phyloP scores from a whole-genome alignment of 768 basidiomycete species.

The Xerocomus potaroensis region DNA sequence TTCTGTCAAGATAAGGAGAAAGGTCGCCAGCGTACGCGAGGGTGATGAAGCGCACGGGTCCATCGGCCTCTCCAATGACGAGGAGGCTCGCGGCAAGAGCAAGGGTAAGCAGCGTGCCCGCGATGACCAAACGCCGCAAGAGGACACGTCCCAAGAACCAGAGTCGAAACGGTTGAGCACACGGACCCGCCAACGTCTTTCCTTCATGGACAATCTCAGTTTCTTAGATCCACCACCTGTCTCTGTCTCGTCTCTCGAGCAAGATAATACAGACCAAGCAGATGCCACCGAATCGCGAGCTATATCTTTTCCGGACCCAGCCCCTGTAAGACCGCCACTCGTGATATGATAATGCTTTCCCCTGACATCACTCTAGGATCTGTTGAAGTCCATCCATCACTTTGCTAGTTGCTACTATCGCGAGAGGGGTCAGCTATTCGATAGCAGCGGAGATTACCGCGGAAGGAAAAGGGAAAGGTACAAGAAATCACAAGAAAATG shows the following conservation, averaged over 20 bases:
- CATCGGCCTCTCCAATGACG: slow-evolving; percentile 21
- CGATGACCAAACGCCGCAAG: slow-evolving; percentile 8
- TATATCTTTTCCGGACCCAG: slow-evolving; percentile 36
- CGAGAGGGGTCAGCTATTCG: slow-evolving; percentile 54
- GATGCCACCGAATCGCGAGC: slow-evolving; percentile 6
- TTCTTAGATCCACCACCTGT: slow-evolving; percentile 44
- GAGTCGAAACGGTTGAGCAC: slow-evolving; percentile 13
- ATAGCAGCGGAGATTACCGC: slow-evolving; percentile 46
- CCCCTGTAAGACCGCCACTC: slow-evolving; percentile 42
- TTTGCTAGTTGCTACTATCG: slow-evolving; percentile 55
- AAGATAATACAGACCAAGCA: slow-evolving; percentile 2
- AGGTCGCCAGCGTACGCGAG: slow-evolving; percentile 9
- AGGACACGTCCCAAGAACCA: slow-evolving; percentile 9
- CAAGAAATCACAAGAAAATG: slow-evolving; percentile 10
- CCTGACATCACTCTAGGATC: slow-evolving; percentile 37
- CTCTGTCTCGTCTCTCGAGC: slow-evolving; percentile 8
- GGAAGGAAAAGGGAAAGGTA: slow-evolving; percentile 36
- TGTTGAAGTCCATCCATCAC: slow-evolving; percentile 50
- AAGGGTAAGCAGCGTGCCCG: slow-evolving; percentile 26
- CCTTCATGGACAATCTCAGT: slow-evolving; percentile 47
- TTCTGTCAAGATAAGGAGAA: slow-evolving; percentile 37
- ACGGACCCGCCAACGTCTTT: slow-evolving; percentile 39
- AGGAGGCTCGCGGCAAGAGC: slow-evolving; percentile 6
- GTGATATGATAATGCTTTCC: background rate
- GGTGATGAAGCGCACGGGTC: slow-evolving; percentile 25